A percentile compares a stretch with the other conserved stretches of the same genome.
phyloP scores from a whole-genome alignment of 345 rosid genomes.

The Eucalyptus camaldulensis region DNA sequence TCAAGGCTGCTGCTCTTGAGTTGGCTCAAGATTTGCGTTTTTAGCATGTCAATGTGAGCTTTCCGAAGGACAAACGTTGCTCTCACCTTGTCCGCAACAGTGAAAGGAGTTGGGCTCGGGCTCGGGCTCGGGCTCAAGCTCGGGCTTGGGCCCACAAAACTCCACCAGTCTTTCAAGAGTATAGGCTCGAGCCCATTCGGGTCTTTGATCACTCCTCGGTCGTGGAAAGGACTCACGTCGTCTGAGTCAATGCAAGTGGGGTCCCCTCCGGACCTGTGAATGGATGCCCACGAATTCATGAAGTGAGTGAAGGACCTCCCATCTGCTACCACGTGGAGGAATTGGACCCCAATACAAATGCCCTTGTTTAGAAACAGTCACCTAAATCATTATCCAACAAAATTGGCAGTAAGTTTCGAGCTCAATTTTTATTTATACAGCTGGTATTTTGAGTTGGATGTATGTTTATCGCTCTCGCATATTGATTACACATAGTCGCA shows the following conservation, averaged over 20 bases:
- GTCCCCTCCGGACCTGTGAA: not conserved
- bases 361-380: constrained; percentile 31
- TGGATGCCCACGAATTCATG: constrained; percentile 23
- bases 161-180: not conserved
- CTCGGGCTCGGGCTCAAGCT: not conserved
- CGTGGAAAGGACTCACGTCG: not conserved
- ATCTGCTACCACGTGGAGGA: constrained; percentile 16
- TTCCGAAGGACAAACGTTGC: constrained; percentile 6
- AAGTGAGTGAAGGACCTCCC: constrained; percentile 25
- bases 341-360: constrained; percentile 10
- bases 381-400: not conserved
- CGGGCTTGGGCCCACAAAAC: not conserved
- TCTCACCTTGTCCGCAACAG: constrained; percentile 2
- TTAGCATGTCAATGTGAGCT: not conserved
- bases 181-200: not conserved
- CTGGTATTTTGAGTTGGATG: not conserved
- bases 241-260: not conserved
- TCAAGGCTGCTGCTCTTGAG: not conserved
- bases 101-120: not conserved
- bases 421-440: not conserved
- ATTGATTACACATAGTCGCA: not conserved
- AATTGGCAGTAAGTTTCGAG: not conserved
- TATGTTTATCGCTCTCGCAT: not conserved
- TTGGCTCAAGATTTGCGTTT: not conserved
- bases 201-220: constrained; percentile 5